phyloP scores from a whole-genome alignment of 2,329 filamentous ascomycete genomes.

The Fusarium palustre region DNA sequence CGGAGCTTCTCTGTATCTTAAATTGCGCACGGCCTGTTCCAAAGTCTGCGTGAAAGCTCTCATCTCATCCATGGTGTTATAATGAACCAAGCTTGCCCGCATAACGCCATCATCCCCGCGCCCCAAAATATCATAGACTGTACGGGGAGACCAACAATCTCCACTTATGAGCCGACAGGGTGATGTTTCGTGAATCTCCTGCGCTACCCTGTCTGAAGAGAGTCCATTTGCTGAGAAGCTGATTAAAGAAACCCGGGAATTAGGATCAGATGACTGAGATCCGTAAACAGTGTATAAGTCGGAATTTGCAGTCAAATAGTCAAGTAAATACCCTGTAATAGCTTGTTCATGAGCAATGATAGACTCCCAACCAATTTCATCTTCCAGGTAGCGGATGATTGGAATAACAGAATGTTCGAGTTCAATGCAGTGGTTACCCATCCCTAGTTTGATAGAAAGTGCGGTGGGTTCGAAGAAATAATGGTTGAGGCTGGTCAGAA shows the following conservation, averaged over 20 bases:
- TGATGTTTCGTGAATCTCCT: conserved; percentile 14
- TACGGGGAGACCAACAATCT: conserved; percentile 17
- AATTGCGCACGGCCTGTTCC: background rate
- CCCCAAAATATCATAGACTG: conserved; percentile 16
- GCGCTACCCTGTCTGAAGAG: background rate
- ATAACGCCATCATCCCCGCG: conserved; percentile 13
- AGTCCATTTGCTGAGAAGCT: conserved; percentile 1
- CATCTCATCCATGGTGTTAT: conserved; percentile 22
- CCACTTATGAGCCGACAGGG: conserved; percentile 2
- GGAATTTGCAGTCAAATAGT: background rate
- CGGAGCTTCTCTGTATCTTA: background rate
- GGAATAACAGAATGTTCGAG: conserved; percentile 1
- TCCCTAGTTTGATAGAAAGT: background rate
- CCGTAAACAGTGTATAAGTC: background rate
- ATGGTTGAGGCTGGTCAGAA: conserved; percentile 1
- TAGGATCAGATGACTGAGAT: background rate
- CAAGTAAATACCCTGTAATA: conserved; percentile 1
- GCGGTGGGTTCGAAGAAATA: background rate
- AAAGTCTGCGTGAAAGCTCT: background rate
- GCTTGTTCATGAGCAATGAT: background rate
- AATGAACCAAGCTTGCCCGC: conserved; percentile 18
- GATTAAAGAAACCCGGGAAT: background rate
- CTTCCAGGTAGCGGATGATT: conserved; percentile 1
- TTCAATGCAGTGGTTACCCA: conserved; percentile 3
- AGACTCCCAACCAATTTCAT: conserved; percentile 6